Evolutionary conservation across 768 basidiomycete species (phyloP), one percentile per base, ranked within the genome.

Genomic region (Phylloporus sp.): DNA sequence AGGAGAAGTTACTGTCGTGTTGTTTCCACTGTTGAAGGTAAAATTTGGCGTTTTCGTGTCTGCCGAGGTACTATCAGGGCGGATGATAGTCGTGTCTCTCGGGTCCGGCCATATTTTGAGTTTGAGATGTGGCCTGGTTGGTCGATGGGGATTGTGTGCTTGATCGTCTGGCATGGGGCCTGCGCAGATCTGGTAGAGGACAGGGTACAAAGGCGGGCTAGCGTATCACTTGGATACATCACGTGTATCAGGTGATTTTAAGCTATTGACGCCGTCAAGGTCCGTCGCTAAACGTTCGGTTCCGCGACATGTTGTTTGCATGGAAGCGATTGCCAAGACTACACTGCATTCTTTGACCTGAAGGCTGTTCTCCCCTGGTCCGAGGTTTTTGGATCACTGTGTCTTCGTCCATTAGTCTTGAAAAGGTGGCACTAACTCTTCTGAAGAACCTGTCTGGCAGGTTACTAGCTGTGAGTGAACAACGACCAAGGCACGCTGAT

Each of bases 101-200:
- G 43, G 20, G 8, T 56, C 45, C 24, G 55, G 22, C 15, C 5
- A 22, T 46, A 47, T 43, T 26, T 44, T 53, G 42, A 56, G 39
- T 12, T 36, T 58, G 40, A 66, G 47, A 18, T 36, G 53, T 2
- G 54, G 51, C 10, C 48, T 32, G 4, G 4, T 39, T 3, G 41
- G 41, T 8, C 7, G 42, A 4, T 13, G 28, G 5, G 6, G 13
- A 26, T 23, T 45, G 22, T 43, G 28, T 27, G 36, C 22, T 9
- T 50, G 50, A 22, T 45, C 45, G 39, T 49, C 49, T 15, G 47
- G 15, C 62, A 63, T 63, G 43, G 22, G 16, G 12, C 10, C 10
- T 9, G 22, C n/a, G 15, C 13, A 6, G 36, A 38, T 38, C 20
- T 1, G 36, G 22, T 38, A 5, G 36, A 38, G 36, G 35, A 36